Conservation (phyloP, 2,329 filamentous ascomycete species). For the Alternaria tenuissima region DNA sequence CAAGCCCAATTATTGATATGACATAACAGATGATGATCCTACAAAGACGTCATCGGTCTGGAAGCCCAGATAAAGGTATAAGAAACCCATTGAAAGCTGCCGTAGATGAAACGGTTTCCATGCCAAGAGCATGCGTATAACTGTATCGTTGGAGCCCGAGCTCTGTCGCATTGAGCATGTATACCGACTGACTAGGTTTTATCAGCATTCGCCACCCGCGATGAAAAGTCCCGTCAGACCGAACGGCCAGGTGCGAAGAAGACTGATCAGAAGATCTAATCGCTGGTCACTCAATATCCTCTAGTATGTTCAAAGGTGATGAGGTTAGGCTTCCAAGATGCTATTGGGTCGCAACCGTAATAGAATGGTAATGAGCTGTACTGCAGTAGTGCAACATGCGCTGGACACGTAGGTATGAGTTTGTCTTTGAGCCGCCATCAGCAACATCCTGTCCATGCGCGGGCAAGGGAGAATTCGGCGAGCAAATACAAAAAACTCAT, state of each 20-base stretch:
- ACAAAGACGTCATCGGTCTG: conserved; percentile 3
- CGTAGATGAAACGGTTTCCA: neutral
- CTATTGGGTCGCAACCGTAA: neutral
- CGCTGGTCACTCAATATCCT: neutral
- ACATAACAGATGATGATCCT: neutral
- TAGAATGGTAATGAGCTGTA: neutral
- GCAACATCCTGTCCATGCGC: neutral
- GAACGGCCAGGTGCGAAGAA: neutral
- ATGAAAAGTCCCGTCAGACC: neutral
- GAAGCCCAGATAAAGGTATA: neutral
- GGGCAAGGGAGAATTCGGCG: neutral
- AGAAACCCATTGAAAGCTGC: neutral
- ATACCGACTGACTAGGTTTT: neutral
- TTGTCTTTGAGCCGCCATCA: neutral
- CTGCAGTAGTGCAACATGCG: neutral
- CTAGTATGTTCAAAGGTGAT: neutral
- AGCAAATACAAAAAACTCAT: neutral
- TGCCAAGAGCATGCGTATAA: neutral
- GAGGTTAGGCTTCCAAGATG: neutral
- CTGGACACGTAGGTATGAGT: neutral
- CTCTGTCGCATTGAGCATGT: neutral
- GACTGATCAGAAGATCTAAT: too few relatives aligned
- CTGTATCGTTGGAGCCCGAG: neutral
- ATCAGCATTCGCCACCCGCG: neutral
- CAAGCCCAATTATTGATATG: neutral